Conservation (phyloP, 306 rosid species). For the Mimosa bimucronata region DNA sequence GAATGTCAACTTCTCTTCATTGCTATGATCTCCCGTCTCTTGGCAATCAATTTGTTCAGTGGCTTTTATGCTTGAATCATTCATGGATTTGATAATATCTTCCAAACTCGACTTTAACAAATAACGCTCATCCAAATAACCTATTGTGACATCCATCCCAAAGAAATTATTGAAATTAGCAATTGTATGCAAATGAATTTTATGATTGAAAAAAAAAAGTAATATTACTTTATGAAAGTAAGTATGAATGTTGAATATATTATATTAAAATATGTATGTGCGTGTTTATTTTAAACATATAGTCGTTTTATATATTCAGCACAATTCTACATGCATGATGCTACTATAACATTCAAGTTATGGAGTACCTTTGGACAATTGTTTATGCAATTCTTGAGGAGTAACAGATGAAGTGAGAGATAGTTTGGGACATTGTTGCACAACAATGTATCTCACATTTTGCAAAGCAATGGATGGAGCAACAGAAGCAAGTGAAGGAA, state of each 20-base stretch:
- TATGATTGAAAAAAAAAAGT: too few relatives aligned
- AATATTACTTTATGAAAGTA: too few relatives aligned
- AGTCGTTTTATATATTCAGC: too few relatives aligned
- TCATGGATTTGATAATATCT: neutral
- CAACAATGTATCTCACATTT: neutral
- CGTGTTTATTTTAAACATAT: too few relatives aligned
- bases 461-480: neutral
- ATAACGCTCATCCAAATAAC: too few relatives aligned
- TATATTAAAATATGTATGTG: too few relatives aligned
- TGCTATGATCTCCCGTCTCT: neutral
- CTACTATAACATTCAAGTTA: neutral
- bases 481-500: neutral
- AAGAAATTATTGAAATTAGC: neutral
- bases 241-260: neutral
- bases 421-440: neutral
- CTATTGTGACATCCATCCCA: neutral
- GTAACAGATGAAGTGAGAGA: neutral
- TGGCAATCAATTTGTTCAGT: neutral
- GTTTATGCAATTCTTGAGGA: neutral
- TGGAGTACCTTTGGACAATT: neutral
- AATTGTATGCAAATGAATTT: neutral
- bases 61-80: too few relatives aligned
- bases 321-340: neutral
- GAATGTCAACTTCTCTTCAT: neutral
- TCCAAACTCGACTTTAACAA: rapidly evolving